Conservation (phyloP, 2,329 filamentous ascomycete genomes). For the Fusarium caatingaense region DNA sequence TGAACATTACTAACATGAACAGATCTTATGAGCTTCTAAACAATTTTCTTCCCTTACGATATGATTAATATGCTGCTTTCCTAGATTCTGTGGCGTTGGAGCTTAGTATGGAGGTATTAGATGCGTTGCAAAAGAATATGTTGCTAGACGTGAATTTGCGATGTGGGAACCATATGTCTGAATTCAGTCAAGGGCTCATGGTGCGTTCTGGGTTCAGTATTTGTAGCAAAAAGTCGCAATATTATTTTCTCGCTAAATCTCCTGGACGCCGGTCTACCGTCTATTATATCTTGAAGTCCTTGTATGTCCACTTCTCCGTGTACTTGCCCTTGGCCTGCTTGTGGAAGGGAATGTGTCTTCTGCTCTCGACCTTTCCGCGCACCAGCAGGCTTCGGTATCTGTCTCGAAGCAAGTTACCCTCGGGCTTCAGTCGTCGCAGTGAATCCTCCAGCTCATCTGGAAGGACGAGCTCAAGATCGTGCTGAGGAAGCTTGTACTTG, state of each 20-base stretch:
- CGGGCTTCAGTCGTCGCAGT: conserved; percentile 84
- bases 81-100: conserved; percentile 26
- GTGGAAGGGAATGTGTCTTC: conserved; percentile 80
- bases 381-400: conserved; percentile 90
- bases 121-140: conserved; percentile 12
- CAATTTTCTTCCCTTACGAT: neutral
- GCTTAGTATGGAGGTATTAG: conserved; percentile 7
- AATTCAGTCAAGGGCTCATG: neutral
- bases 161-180: neutral
- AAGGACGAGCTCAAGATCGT: conserved; percentile 82
- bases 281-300: conserved; percentile 75
- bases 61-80: conserved; percentile 1
- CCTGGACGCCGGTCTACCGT: conserved; percentile 22
- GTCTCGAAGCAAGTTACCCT: conserved; percentile 95
- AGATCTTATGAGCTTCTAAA: conserved; percentile 67
- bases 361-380: conserved; percentile 87
- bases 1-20: conserved; percentile 16
- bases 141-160: conserved; percentile 3
- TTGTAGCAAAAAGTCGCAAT: conserved; percentile 27
- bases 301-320: conserved; percentile 98
- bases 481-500: conserved; percentile 78
- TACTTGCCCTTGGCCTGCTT: conserved; percentile 84
- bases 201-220: neutral
- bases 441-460: conserved; percentile 87
- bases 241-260: conserved; percentile 40